Evolutionary conservation across 1,284 basidiomycete genomes (phyloP), one percentile per base, ranked within the genome.

Genomic region (Apiotrichum sp.): DNA sequence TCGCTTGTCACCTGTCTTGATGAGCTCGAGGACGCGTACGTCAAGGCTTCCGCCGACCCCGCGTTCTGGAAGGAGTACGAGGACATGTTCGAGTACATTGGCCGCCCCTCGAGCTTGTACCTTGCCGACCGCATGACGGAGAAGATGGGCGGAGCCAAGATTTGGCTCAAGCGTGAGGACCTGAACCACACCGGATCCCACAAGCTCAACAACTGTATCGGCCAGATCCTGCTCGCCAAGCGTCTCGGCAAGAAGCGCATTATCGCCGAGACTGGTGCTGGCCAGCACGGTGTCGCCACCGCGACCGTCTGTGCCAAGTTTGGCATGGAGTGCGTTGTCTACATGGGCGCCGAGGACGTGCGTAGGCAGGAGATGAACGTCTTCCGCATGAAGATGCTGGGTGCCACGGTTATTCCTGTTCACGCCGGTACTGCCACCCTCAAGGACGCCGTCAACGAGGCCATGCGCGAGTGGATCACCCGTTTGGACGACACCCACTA

Each of bases 291-390:
- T 75, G 93, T 98, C 22, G 96, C 96, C 8, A 98, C 95, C 41
- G 96, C 96, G 0, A 98, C 95, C 2, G 96, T 92, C 8, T 98
- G 96, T 67, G 95, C 95, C 48, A 89, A 89, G 67, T 98, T 98
- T 69, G 93, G 91, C 13, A 71, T 98, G 79, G 87, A 98, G 75
- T 99, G 96, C 72, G 79, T 96, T 66, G 82, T 99, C 64, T 98
- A 93, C 79, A 98, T 99, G 95, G 96, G 96, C 53, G 85, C 90
- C n/a, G 95, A 98, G 77, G 96, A 98, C 75, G 93, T 97, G 29
- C 83, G 92, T 40, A 82, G 96, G 43, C 96, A 98, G 77, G 88
- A 89, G 13, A 78, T 98, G 66, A 98, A 98, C 77, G 96, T 98
- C 34, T 98, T 98, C 84, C 83, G 95, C 53, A 99, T 98, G 74